phyloP scores from a whole-genome alignment of 2,329 filamentous ascomycete genomes.

The Aaosphaeria pasadenensis region DNA sequence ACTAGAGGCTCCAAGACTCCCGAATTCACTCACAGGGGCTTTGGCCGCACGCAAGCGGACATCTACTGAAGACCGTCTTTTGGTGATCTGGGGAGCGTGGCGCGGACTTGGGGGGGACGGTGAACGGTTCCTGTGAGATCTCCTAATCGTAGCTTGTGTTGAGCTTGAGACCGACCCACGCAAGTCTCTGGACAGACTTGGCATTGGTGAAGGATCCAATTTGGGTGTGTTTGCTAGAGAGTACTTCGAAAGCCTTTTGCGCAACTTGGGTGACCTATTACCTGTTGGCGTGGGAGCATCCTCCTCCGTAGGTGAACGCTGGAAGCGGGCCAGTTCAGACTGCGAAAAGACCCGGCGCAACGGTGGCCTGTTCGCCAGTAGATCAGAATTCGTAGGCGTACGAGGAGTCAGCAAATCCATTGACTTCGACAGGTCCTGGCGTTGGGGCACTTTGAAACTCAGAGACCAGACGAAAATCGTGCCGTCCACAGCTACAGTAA shows the following conservation, averaged over 20 bases:
- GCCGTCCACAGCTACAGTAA: constrained; percentile 50
- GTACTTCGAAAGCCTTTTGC: constrained; percentile 54
- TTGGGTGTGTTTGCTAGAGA: constrained; percentile 46
- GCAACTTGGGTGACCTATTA: constrained; percentile 50
- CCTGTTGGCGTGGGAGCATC: constrained; percentile 33
- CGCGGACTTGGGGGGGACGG: constrained; percentile 42
- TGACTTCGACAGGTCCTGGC: constrained; percentile 32
- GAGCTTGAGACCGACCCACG: constrained; percentile 10
- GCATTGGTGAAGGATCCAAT: constrained; percentile 41
- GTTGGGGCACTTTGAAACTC: constrained; percentile 23
- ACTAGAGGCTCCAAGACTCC: constrained; percentile 40
- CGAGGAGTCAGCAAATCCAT: constrained; percentile 34
- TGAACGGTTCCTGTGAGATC: constrained; percentile 34
- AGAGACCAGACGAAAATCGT: constrained; percentile 50
- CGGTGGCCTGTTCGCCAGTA: constrained; percentile 58
- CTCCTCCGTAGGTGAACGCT: constrained; percentile 45
- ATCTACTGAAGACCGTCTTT: constrained; percentile 49
- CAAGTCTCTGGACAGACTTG: constrained; percentile 20
- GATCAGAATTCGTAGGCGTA: constrained; percentile 29
- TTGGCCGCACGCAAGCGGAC: constrained; percentile 46
- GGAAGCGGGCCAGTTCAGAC: constrained; percentile 79
- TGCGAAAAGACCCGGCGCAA: constrained; percentile 83
- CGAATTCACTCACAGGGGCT: constrained; percentile 32
- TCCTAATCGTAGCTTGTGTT: constrained; percentile 19
- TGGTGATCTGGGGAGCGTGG: constrained; percentile 29